A percentile compares a stretch with the other conserved stretches of the same genome.
Evolutionary conservation across 2,329 filamentous ascomycete species (phyloP).

Genomic region (Hypomyces perniciosus): DNA sequence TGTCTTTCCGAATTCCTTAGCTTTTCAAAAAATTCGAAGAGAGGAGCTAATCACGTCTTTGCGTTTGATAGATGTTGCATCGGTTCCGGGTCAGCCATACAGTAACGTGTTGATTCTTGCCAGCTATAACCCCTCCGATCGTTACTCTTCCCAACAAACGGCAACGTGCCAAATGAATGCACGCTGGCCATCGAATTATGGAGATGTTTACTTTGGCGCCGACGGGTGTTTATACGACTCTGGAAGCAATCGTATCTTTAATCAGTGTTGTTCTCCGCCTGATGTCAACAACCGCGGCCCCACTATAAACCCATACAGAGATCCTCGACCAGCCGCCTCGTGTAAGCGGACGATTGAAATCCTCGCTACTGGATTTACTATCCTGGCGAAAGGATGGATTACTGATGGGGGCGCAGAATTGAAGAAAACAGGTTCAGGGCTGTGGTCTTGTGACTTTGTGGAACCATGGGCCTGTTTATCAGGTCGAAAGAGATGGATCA

Average conservation of each 20-base stretch:
- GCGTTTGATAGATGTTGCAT: conserved; percentile 9
- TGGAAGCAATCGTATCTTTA: conserved; percentile 9
- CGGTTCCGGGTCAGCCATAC: conserved; percentile 6
- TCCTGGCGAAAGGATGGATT: neutral
- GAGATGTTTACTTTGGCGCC: conserved; percentile 10
- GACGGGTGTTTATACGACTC: conserved; percentile 13
- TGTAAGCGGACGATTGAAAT: neutral
- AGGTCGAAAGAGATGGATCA: neutral
- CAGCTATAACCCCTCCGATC: conserved; percentile 8
- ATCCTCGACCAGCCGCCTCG: neutral
- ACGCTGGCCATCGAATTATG: conserved; percentile 9
- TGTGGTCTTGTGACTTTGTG: neutral
- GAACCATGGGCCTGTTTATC: neutral
- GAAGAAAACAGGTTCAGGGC: neutral
- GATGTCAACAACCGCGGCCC: neutral
- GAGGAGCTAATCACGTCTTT: no score
- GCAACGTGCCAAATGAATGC: conserved; percentile 10
- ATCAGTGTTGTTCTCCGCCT: conserved; percentile 7
- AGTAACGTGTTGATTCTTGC: conserved; percentile 10
- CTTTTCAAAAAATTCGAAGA: neutral
- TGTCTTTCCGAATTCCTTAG: neutral
- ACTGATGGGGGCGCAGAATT: neutral
- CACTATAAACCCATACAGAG: conserved; percentile 9
- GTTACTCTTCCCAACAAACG: neutral
- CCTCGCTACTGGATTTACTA: neutral